phyloP scores from a whole-genome alignment of 2,329 filamentous ascomycete genomes.

The Calonectria leucothoes region DNA sequence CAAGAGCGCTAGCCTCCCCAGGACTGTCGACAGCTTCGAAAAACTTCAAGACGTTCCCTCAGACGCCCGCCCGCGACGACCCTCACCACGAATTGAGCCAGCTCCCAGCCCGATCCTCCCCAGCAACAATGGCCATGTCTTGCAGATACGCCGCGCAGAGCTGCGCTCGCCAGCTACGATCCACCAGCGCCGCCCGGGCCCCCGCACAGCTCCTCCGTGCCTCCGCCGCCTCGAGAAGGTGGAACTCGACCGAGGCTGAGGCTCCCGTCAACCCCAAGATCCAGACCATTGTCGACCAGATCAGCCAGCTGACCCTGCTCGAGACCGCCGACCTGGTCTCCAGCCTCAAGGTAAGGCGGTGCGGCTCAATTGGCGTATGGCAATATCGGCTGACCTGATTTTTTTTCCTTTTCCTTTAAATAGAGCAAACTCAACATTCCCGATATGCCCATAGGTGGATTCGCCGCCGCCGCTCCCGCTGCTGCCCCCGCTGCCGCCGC shows the following conservation, averaged over 20 bases:
- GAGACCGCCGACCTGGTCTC: constrained; percentile 98
- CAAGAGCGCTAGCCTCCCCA: constrained; percentile 32
- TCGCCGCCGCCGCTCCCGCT: constrained; percentile 76
- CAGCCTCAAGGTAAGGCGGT: constrained; percentile 82
- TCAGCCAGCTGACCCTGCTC: constrained; percentile 95
- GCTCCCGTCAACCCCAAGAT: constrained; percentile 87
- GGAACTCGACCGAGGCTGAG: constrained; percentile 84
- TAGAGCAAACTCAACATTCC: constrained; percentile 97
- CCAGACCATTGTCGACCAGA: constrained; percentile 93
- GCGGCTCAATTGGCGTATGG: constrained; percentile 26
- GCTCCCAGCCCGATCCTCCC: constrained; percentile 37
- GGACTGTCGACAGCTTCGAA: constrained; percentile 50
- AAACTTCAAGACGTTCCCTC: constrained; percentile 52
- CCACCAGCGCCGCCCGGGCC: constrained; percentile 57
- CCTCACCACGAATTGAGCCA: constrained; percentile 41
- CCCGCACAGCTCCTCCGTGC: constrained; percentile 61
- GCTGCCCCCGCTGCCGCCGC: constrained; percentile 72
- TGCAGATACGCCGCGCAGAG: constrained; percentile 73
- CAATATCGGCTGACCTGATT: constrained; percentile 27
- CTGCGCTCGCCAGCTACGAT: constrained; percentile 72
- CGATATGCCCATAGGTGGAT: constrained; percentile 94
- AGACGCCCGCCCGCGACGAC: constrained; percentile 45
- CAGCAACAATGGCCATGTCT: constrained; percentile 68
- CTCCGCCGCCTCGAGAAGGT: constrained; percentile 72
- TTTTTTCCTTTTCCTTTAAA: neutral